Base-by-base conservation (phyloP, 176 grass and related monocot species). In the Triticum aestivum region DNA sequence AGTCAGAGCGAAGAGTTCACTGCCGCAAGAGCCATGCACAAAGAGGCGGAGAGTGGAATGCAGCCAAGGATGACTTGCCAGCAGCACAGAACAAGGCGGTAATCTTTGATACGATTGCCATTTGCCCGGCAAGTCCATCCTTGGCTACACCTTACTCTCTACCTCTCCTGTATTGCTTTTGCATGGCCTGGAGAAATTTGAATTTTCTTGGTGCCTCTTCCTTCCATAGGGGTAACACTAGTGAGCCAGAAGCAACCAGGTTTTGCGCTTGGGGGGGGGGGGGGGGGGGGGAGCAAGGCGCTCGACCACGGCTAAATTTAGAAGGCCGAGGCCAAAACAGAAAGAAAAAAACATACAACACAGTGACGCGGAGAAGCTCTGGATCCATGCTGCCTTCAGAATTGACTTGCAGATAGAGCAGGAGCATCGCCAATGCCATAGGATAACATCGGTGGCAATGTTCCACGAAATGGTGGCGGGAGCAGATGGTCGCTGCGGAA, bases 21-120 rank as follows among this genome's bases (percentile, higher is more conserved):
- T 69, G 74, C 74, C 8, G 13, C 39, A 82, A 88, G 41, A 7
- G 62, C 79, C 80, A 78, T 77, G 35, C 80, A 75, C 73, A 67
- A 87, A 63, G 18, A 56, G 86, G 44, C 79, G 39, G 61, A 88
- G 71, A 88, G 47, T 77, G 45, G 45, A 66, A 77, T 83, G 86
- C 86, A 88, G 86, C 86, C 80, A 84, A 88, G 87, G 64, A 88
- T 84, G 81, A 88, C 81, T 88, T 84, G 87, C 87, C 87, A 27
- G 20, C 37, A 88, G 26, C 38, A 54, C 49, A 11, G 34, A 35
- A 47, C 13, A 5, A 61, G 49, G 71, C 59, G 11, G 34, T 44
- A 83, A 82, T 54, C 8, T 33, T 58, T 49, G 8, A 58, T 18
- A 58, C 21, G 54, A 58, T 58, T 58, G 54, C 6, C 54, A 58